Conservation (phyloP, 2,329 filamentous ascomycete species). For the Amylocarpus encephaloides region DNA sequence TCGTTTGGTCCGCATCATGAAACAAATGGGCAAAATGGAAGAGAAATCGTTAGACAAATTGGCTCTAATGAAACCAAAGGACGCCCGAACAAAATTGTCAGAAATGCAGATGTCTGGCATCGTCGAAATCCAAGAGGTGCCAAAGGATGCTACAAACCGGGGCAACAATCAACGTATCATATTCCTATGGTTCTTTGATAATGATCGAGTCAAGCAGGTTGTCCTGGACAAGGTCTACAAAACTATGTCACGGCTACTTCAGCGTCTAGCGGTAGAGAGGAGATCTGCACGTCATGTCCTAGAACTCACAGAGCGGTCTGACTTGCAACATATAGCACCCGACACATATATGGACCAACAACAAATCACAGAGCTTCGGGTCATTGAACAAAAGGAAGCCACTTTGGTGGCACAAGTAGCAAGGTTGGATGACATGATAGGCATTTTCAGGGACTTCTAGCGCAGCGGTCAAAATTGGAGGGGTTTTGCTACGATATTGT, state of each 20-base stretch:
- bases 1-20: conserved; percentile 77
- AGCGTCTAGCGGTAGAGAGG: conserved; percentile 72
- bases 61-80: conserved; percentile 76
- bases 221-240: conserved; percentile 82
- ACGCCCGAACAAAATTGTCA: conserved; percentile 78
- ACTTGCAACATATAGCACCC: conserved; percentile 72
- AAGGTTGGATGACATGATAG: conserved; percentile 78
- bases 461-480: neutral
- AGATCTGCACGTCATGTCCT: conserved; percentile 66
- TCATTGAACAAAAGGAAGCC: conserved; percentile 58
- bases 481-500: conserved; percentile 9
- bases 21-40: conserved; percentile 86
- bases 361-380: conserved; percentile 60
- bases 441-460: conserved; percentile 72
- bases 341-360: conserved; percentile 70
- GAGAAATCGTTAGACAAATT: conserved; percentile 80
- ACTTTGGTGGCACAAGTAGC: conserved; percentile 73
- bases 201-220: conserved; percentile 61
- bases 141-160: conserved; percentile 71
- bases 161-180: conserved; percentile 65
- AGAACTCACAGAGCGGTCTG: conserved; percentile 74
- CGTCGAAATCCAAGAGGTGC: conserved; percentile 89
- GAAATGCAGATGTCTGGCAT: conserved; percentile 81
- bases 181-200: conserved; percentile 89
- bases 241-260: conserved; percentile 76